These are phyloP conservation scores for Curvularia sp. DNA, from an alignment of 2,329 filamentous ascomycete genomes.

Conservation along the genomic window DNA sequence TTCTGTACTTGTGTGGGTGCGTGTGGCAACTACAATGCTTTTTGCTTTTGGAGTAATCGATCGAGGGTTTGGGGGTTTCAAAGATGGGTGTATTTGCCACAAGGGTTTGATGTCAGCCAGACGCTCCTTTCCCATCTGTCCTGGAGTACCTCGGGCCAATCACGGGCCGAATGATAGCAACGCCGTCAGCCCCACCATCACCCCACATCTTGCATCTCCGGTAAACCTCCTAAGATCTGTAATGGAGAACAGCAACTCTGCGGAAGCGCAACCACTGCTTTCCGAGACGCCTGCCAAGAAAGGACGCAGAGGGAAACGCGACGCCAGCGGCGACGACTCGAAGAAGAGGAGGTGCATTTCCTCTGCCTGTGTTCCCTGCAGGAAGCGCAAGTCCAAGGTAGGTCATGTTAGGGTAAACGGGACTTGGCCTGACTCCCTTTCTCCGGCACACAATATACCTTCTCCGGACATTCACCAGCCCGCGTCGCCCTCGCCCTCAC, in stretches of 20 bases:
- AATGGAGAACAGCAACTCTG: constrained; percentile 24
- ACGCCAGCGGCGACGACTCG: constrained; percentile 49
- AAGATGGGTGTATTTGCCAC: too few relatives aligned
- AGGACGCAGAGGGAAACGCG: constrained; percentile 45
- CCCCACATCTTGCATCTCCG: constrained; percentile 26
- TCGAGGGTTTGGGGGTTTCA: too few relatives aligned
- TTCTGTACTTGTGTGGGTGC: too few relatives aligned
- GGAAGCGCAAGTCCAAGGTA: constrained; percentile 52
- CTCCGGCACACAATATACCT: constrained; percentile 16
- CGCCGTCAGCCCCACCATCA: constrained; percentile 27
- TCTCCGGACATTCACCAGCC: constrained; percentile 16
- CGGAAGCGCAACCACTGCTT: constrained; percentile 10
- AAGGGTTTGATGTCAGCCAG: neutral
- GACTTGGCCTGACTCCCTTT: constrained; percentile 16
- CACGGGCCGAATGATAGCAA: constrained; percentile 12
- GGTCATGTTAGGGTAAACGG: constrained; percentile 23
- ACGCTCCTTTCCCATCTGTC: neutral
- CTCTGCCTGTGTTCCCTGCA: constrained; percentile 51
- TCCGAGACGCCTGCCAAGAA: constrained; percentile 33
- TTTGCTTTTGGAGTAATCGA: too few relatives aligned
- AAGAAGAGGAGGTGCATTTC: constrained; percentile 55
- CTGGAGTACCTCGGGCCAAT: constrained; percentile 13
- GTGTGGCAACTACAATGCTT: too few relatives aligned
- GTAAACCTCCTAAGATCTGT: constrained; percentile 16
- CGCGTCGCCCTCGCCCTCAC: constrained; percentile 15